A percentile compares a stretch with the other conserved stretches of the same genome.
These are phyloP conservation scores for Tulasnella sp. DNA, from an alignment of 768 basidiomycete genomes.

Conservation along the genomic window DNA sequence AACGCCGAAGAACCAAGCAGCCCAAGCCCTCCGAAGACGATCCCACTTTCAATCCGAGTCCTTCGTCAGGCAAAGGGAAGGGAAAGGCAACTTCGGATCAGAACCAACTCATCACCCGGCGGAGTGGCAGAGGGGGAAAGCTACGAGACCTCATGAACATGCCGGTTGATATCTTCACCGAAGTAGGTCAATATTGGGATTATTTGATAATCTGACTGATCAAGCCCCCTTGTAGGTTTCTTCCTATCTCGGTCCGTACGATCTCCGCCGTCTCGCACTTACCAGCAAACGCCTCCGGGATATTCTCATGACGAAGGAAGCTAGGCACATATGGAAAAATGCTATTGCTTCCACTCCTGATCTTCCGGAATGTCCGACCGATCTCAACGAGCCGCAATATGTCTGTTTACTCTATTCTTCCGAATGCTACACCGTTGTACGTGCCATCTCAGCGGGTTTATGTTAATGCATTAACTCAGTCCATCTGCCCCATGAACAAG, in stretches of 20 bases:
- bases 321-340: too few species aligned
- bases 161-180: conserved; percentile 30
- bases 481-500: too few species aligned
- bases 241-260: conserved; percentile 13
- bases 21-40: background rate
- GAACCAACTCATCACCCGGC: background rate
- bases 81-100: background rate
- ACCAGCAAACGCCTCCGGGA: too few species aligned
- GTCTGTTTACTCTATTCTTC: too few species aligned
- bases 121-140: conserved; percentile 11
- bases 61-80: background rate
- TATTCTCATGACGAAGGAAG: too few species aligned
- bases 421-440: too few species aligned
- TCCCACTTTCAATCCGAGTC: background rate
- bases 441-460: too few species aligned
- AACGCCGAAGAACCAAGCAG: background rate
- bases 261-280: too few species aligned
- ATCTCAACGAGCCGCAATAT: too few species aligned
- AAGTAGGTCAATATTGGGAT: conserved; percentile 3
- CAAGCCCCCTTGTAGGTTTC: conserved; percentile 12
- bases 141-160: conserved; percentile 29
- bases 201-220: background rate
- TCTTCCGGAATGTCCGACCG: too few species aligned
- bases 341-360: too few species aligned
- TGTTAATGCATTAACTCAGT: too few species aligned